A percentile compares a stretch with the other conserved stretches of the same genome.
phyloP scores from a whole-genome alignment of 2,329 filamentous ascomycete species.

The Simplicillium sp. region DNA sequence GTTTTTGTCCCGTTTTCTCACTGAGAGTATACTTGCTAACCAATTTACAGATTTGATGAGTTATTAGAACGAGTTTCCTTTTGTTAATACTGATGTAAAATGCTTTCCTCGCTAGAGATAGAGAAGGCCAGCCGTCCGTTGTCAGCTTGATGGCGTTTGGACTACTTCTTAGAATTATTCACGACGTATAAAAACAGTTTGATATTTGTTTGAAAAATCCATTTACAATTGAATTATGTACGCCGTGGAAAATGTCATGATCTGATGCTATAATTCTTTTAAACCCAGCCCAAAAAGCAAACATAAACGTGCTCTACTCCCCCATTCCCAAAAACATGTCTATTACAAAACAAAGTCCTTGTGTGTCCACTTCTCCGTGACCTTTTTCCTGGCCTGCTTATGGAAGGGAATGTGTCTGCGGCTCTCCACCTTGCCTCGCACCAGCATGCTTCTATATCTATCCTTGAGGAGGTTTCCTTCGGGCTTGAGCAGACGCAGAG shows the following conservation, averaged over 20 bases:
- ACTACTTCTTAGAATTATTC: no score
- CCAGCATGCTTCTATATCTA: conserved; percentile 77
- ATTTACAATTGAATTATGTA: no score
- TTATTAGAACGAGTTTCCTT: conserved; percentile 13
- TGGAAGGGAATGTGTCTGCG: conserved; percentile 69
- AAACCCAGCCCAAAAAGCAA: background rate
- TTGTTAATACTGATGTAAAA: background rate
- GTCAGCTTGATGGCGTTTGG: no score
- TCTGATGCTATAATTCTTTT: background rate
- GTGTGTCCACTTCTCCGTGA: conserved; percentile 94
- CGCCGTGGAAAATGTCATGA: no score
- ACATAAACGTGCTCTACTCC: no score
- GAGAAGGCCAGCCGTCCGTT: no score
- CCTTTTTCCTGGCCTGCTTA: conserved; percentile 71
- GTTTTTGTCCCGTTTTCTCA: conserved; percentile 19
- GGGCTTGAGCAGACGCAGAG: conserved; percentile 73
- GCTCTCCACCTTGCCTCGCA: conserved; percentile 82
- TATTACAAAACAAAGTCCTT: conserved; percentile 64
- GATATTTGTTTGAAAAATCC: no score
- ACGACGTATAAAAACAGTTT: no score
- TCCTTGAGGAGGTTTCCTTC: conserved; percentile 95
- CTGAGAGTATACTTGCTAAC: background rate
- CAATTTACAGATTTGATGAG: conserved; percentile 22
- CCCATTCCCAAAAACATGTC: no score
- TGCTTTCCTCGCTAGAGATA: no score